phyloP scores from a whole-genome alignment of 495 filamentous ascomycete species.

The Aspergillus steynii region DNA sequence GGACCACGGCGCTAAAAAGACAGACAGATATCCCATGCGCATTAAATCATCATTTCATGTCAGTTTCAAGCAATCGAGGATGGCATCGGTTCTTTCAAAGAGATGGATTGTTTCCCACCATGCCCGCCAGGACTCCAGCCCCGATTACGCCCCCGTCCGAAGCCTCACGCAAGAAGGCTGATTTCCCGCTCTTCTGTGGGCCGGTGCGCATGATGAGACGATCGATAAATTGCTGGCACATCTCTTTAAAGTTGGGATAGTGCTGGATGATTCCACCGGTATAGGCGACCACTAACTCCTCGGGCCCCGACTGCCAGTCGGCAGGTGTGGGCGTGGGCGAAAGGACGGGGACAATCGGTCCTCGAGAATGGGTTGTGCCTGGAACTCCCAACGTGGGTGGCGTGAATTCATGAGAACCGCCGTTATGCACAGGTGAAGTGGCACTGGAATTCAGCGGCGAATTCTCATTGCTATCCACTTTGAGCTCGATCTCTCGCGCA shows the following conservation, averaged over 20 bases:
- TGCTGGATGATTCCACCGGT: conserved; percentile 77
- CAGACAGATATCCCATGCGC: conserved; percentile 1
- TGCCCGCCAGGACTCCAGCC: conserved; percentile 72
- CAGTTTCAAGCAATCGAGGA: background rate
- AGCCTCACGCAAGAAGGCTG: conserved; percentile 65
- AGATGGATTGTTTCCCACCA: conserved; percentile 31
- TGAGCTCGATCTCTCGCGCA: conserved; percentile 62
- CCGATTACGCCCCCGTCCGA: conserved; percentile 77
- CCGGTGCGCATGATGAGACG: conserved; percentile 60
- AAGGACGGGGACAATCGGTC: conserved; percentile 48
- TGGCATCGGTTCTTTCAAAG: background rate
- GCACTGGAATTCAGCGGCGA: conserved; percentile 32
- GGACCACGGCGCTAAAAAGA: conserved; percentile 4
- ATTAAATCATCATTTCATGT: conserved; percentile 12
- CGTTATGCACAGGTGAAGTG: conserved; percentile 32
- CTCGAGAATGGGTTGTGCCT: conserved; percentile 20
- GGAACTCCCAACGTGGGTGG: conserved; percentile 9
- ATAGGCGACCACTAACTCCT: conserved; percentile 73
- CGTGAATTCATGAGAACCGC: conserved; percentile 9
- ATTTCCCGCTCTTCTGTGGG: conserved; percentile 52
- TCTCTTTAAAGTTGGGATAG: conserved; percentile 70
- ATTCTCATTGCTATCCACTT: conserved; percentile 43
- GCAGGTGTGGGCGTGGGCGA: conserved; percentile 34
- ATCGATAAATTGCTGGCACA: conserved; percentile 68
- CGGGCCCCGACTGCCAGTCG: conserved; percentile 49